phyloP scores from a whole-genome alignment of 2,329 filamentous ascomycete genomes.

The Ophiostoma novo-ulmi region DNA sequence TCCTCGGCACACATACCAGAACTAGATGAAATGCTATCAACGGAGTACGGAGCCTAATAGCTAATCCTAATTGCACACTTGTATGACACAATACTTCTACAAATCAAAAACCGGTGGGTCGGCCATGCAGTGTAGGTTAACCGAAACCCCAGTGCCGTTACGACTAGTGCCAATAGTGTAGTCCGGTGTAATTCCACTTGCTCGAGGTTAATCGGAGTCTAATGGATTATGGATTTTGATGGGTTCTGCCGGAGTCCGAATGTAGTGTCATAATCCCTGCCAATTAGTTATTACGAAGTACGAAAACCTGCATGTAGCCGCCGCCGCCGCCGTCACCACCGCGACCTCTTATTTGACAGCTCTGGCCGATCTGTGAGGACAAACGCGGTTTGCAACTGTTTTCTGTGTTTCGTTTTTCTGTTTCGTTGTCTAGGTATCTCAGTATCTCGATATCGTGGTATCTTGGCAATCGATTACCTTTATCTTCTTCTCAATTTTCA shows the following conservation, averaged over 20 bases:
- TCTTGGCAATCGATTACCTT: neutral
- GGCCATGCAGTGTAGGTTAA: neutral
- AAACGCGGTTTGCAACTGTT: neutral
- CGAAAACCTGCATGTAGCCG: neutral
- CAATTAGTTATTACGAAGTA: neutral
- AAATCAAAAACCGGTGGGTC: neutral
- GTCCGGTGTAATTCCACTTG: neutral
- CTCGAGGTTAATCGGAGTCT: neutral
- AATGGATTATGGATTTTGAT: neutral
- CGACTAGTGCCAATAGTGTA: neutral
- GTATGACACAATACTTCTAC: conserved; percentile 4
- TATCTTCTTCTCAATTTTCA: neutral
- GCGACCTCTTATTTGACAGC: neutral
- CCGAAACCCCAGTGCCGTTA: neutral
- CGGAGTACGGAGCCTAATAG: neutral
- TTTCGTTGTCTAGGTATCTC: neutral
- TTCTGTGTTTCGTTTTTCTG: neutral
- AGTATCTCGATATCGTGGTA: neutral
- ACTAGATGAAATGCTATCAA: neutral
- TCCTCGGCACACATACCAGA: neutral
- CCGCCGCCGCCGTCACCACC: neutral
- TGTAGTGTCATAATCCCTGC: neutral
- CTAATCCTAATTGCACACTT: neutral
- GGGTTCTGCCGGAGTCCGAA: neutral
- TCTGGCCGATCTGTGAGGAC: neutral